Percentiles rank a stretch among this genome's conserved stretches.
These are phyloP conservation scores for Ustilago curta DNA, from an alignment of 1,284 basidiomycete genomes.

Conservation along the genomic window DNA sequence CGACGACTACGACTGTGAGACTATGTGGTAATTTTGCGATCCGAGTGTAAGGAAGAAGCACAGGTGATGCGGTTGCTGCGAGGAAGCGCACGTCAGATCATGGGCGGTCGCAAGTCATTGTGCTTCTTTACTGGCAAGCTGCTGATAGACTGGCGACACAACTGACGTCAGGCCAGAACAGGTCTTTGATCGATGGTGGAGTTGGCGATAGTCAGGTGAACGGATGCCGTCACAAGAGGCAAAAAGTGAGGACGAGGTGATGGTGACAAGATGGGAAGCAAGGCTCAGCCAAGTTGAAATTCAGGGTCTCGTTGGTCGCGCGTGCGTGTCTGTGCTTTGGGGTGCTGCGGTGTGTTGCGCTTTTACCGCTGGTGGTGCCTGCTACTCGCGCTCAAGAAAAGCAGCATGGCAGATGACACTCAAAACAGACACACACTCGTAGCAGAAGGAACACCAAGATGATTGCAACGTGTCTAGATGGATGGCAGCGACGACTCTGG, in stretches of 20 bases:
- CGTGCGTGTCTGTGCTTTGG: constrained; percentile 10
- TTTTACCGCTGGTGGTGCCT: constrained; percentile 26
- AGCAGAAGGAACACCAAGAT: not conserved
- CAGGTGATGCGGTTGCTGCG: constrained; percentile 1
- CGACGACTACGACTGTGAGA: not conserved
- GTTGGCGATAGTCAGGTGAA: not conserved
- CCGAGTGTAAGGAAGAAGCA: not conserved
- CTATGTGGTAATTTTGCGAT: not conserved
- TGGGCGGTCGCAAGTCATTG: not conserved
- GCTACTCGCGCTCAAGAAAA: not conserved
- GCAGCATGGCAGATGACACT: not conserved
- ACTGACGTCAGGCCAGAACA: not conserved
- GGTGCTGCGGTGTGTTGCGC: not conserved
- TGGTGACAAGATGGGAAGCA: constrained; percentile 1
- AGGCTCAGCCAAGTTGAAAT: constrained; percentile 13
- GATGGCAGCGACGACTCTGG: not conserved
- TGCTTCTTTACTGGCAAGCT: not conserved
- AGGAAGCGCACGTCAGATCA: constrained; percentile 3
- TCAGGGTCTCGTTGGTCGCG: constrained; percentile 19
- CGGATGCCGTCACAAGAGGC: not conserved
- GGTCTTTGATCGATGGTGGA: not conserved
- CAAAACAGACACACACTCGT: not conserved
- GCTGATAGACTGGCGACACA: not conserved
- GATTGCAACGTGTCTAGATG: no score
- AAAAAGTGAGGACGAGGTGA: not conserved